Evolutionary conservation across 2,329 filamentous ascomycete species (phyloP), one percentile per base, ranked within the genome.

Genomic region (Beauveria medogensis): DNA sequence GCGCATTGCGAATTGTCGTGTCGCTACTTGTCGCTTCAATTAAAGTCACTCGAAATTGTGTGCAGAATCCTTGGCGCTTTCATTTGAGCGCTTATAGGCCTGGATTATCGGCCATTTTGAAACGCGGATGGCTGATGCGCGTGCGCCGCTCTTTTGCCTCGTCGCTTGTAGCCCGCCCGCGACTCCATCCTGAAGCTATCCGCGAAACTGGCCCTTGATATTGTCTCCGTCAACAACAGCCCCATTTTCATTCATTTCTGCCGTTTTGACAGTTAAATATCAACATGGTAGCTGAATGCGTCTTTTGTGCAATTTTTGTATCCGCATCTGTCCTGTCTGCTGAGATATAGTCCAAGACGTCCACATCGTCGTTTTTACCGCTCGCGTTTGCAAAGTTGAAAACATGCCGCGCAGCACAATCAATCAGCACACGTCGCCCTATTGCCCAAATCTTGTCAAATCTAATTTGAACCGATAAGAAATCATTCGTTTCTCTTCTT

Each of bases 1-100:
- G 72, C 72, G 71, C 72, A 72, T 71, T 66, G 65, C 63, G 55
- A 63, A 69, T 72, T 72, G 65, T 67, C 60, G 50, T 63, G 54
- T 44, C 58, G 64, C 51, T 34, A 56, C 56, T 55, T 50, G 22
- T 59, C 56, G 46, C 46, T 26, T 43, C 10, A 43, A 44, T 30
- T 51, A 14, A 30, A 34, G 16, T 52, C 47, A 50, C 16, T 6
- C 9, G 12, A 14, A 22, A 43, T 22, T 22, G 1, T 5, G 9
- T 22, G 12, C 14, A 59, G 37, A 59, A 59, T 20, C 34, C 3
- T 43, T 20, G 44, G 55, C 20, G 47, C 55, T 54, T 60, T 51
- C 20, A 62, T 54, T 51, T 61, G 12, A 59, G 30, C 30, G 53
- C 47, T 53, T 63, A 63, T 58, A 68, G 63, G 34, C 9, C 14